Percentiles rank a stretch among this genome's conserved stretches.
These are phyloP conservation scores for Spathaspora sp. DNA, from an alignment of 1,139 yeast species.

Conservation along the genomic window DNA sequence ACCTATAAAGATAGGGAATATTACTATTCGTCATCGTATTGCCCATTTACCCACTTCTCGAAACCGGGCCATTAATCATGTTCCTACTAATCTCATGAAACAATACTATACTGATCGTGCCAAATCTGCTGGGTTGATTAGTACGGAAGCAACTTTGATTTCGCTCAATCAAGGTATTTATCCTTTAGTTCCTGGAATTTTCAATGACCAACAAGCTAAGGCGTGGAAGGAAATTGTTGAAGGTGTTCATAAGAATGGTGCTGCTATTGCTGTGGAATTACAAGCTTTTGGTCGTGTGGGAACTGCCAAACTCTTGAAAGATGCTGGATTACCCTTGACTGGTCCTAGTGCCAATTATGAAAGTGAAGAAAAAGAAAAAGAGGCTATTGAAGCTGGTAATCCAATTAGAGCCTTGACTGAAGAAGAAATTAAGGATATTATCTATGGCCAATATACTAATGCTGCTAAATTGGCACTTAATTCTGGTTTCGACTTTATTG, in stretches of 20 bases:
- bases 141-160: slow-evolving; percentile 50
- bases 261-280: slow-evolving; percentile 49
- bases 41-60: slow-evolving; percentile 55
- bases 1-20: slow-evolving; percentile 45
- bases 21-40: slow-evolving; percentile 36
- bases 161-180: slow-evolving; percentile 42
- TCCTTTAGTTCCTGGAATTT: slow-evolving; percentile 46
- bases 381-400: slow-evolving; percentile 24
- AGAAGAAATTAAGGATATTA: slow-evolving; percentile 34
- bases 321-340: slow-evolving; percentile 37
- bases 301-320: slow-evolving; percentile 42
- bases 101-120: slow-evolving; percentile 55
- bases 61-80: slow-evolving; percentile 36
- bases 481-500: slow-evolving; percentile 44
- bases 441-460: slow-evolving; percentile 31
- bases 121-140: slow-evolving; percentile 48
- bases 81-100: slow-evolving; percentile 45
- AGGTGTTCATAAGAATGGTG: slow-evolving; percentile 50
- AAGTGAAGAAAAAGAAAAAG: slow-evolving; percentile 19
- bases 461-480: slow-evolving; percentile 44
- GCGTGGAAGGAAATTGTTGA: slow-evolving; percentile 49
- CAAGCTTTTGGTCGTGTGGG: slow-evolving; percentile 56
- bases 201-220: slow-evolving; percentile 47
- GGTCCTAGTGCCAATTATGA: slow-evolving; percentile 26
- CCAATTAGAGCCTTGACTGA: slow-evolving; percentile 30